Conservation (phyloP, 257 asterid genomes). For the Solanum tarijense region DNA sequence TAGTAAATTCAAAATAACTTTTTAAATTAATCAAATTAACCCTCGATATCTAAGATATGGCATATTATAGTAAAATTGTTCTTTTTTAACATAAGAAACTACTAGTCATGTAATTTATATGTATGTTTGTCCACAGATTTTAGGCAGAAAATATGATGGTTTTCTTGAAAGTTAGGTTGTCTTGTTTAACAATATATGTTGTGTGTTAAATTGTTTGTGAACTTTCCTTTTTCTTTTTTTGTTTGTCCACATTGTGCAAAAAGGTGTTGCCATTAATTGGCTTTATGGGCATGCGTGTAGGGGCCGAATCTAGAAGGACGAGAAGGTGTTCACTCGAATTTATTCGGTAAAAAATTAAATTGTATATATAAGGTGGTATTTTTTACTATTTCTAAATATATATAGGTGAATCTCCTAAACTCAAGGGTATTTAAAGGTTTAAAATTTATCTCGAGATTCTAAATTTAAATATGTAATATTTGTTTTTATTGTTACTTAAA, state of each 20-base stretch:
- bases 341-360: no score
- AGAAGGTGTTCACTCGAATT: neutral
- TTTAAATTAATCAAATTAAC: neutral
- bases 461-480: neutral
- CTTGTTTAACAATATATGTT: slow-evolving; percentile 4
- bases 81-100: neutral
- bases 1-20: neutral
- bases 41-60: neutral
- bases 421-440: no score
- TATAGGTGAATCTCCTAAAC: neutral
- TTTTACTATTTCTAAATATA: no score
- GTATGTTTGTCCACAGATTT: neutral
- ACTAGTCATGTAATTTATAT: neutral
- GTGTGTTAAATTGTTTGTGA: neutral
- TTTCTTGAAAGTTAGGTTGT: slow-evolving; percentile 10
- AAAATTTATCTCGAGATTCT: no score
- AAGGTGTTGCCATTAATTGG: neutral
- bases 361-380: neutral
- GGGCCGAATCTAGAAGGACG: neutral
- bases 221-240: neutral
- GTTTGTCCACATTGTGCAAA: neutral
- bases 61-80: neutral
- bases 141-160: neutral
- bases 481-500: neutral
- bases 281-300: neutral